Percentiles rank a stretch among this genome's conserved stretches.
Conservation (phyloP, 2,329 filamentous ascomycete genomes). For the Stenocarpella maydis region DNA sequence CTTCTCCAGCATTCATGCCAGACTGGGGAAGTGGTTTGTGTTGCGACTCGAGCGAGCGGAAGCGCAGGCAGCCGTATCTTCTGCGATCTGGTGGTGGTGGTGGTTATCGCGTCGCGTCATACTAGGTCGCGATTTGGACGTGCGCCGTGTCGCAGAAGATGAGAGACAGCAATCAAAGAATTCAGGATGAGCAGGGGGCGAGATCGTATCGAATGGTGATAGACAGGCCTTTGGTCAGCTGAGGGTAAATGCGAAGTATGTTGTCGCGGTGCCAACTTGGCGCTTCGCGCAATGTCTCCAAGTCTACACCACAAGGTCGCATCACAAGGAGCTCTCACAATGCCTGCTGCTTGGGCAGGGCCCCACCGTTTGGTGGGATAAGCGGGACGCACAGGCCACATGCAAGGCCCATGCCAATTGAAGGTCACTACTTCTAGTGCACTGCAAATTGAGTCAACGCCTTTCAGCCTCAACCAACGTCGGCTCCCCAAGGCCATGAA, state of each 20-base stretch:
- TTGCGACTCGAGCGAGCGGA: slow-evolving; percentile 24
- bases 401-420: neutral
- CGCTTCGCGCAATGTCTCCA: slow-evolving; percentile 11
- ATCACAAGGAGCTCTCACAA: neutral
- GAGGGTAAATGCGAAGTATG: neutral
- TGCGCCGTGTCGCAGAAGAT: slow-evolving; percentile 5
- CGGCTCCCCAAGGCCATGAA: neutral
- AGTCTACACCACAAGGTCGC: neutral
- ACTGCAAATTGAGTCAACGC: neutral
- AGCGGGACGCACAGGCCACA: slow-evolving; percentile 9
- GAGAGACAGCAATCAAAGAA: neutral
- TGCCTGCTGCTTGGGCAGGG: slow-evolving; percentile 3
- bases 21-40: slow-evolving; percentile 19
- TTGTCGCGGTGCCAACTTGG: neutral
- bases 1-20: slow-evolving; percentile 42
- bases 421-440: neutral
- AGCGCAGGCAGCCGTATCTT: slow-evolving; percentile 27
- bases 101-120: slow-evolving; percentile 34
- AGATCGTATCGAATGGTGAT: neutral
- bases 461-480: slow-evolving; percentile 21
- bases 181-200: neutral
- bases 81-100: slow-evolving; percentile 23
- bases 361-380: slow-evolving; percentile 7
- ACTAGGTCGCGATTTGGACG: slow-evolving; percentile 27
- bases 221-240: neutral